Evolutionary conservation across 345 rosid genomes (phyloP), one percentile per base, ranked within the genome.

Genomic region (Moricandia moricandioides): DNA sequence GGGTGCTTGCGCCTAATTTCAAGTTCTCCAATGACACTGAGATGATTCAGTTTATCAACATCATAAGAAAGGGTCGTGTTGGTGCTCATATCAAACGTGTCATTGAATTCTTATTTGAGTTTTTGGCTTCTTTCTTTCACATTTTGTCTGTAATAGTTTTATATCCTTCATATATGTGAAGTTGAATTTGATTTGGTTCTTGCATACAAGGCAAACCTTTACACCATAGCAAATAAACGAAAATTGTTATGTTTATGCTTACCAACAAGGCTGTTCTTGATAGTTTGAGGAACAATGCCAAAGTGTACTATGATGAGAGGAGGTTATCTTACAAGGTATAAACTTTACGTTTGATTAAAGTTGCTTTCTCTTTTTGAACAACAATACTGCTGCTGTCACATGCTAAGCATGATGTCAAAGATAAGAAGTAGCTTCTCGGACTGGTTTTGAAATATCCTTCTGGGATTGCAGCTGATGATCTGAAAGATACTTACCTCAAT

Each of bases 401-500:
- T 92, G 78, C 96, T 72, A 86, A 81, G 79, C 93, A 94, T 71
- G 85, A 91, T 71, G 80, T 89, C 51, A 91, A 82, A 72, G 92
- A 89, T 77, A 89, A 83, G 84, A 76, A 6, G 45, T 81, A 89
- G 73, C 84, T 91, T 55, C 88, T 91, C 69, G 58, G 62, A 52
- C 79, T 91, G 84, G 59, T 94, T 67, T 72, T 85, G 17, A 84
- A 84, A 68, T 21, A 60, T 81, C 85, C 84, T 0, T 86, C 82
- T 75, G 97, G 98, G 64, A 93, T 89, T 65, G 90, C 88, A 1
- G 96, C 79, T 18, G 78, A 82, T 69, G 96, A 89, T 81, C 92
- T 93, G 30, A 89, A 89, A 84, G 98, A 94, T 75, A 82, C 98
- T 68, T 91, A 89, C 73, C 91, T 91, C 5, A 83, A 82, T 24